A percentile compares a stretch with the other conserved stretches of the same genome.
These are phyloP conservation scores for Hypomyces perniciosus DNA, from an alignment of 2,329 filamentous ascomycete genomes.

Conservation along the genomic window DNA sequence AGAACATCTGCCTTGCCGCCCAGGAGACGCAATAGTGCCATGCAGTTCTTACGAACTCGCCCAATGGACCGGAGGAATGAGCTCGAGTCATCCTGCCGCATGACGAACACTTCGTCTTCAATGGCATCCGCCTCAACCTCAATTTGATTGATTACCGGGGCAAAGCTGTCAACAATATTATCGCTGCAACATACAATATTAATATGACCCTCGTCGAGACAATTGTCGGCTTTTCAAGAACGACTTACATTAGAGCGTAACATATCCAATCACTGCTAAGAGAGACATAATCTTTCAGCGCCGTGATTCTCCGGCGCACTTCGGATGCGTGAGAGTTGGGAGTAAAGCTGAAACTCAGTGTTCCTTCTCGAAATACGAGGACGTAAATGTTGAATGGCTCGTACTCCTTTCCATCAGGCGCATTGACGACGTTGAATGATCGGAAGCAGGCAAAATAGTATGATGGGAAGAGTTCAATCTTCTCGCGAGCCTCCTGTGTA, in stretches of 20 bases:
- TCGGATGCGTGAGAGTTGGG: constrained; percentile 82
- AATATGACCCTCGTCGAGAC: too few species aligned
- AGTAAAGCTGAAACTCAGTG: constrained; percentile 88
- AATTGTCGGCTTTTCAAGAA: constrained; percentile 18
- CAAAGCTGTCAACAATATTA: constrained; percentile 95
- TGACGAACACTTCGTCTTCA: constrained; percentile 91
- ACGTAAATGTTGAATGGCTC: constrained; percentile 97
- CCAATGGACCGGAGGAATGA: constrained; percentile 84
- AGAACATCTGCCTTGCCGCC: constrained; percentile 98
- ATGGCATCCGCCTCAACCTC: constrained; percentile 88
- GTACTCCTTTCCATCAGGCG: constrained; percentile 75
- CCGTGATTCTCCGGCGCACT: constrained; percentile 85
- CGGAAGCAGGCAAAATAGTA: constrained; percentile 99
- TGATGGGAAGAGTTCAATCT: constrained; percentile 93
- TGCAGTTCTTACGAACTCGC: constrained; percentile 86
- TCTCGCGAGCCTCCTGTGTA: constrained; percentile 92
- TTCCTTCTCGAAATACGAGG: constrained; percentile 91
- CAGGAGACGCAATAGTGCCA: constrained; percentile 85
- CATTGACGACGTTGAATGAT: constrained; percentile 75
- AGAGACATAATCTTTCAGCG: constrained; percentile 89
- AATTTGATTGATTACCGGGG: constrained; percentile 78
- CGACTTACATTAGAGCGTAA: constrained; percentile 84
- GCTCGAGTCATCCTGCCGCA: constrained; percentile 83
- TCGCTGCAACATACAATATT: constrained; percentile 38
- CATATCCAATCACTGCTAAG: constrained; percentile 98